Percentiles rank a stretch among this genome's conserved stretches.
Evolutionary conservation across 2,329 filamentous ascomycete species (phyloP).

Genomic region (Penicillium olsonii): DNA sequence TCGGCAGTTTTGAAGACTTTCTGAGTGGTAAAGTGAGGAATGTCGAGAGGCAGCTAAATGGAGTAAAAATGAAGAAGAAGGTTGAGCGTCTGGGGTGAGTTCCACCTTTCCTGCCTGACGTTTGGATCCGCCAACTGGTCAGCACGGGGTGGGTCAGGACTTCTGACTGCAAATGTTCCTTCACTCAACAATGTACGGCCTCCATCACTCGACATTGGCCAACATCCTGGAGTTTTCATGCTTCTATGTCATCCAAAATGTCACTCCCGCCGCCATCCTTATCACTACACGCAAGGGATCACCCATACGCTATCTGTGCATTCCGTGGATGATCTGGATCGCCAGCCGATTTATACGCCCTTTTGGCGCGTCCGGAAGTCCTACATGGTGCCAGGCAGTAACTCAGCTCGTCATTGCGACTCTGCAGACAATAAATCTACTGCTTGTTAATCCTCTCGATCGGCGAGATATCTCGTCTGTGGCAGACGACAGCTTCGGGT

Average conservation of each 20-base stretch:
- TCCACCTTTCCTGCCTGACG: no score
- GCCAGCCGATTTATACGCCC: slow-evolving; percentile 11
- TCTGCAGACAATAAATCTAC: slow-evolving; percentile 5
- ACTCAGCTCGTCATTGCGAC: slow-evolving; percentile 3
- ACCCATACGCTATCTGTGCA: slow-evolving; percentile 4
- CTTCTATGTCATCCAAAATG: slow-evolving; percentile 6
- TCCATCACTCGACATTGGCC: slow-evolving; percentile 3
- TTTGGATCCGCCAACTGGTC: background rate
- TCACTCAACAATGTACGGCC: slow-evolving; percentile 2
- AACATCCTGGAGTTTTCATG: slow-evolving; percentile 2
- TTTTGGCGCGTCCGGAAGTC: slow-evolving; percentile 10
- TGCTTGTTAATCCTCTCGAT: slow-evolving; percentile 13
- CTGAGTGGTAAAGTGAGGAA: no score
- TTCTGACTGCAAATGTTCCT: background rate
- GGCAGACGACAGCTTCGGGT: background rate
- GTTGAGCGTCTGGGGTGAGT: no score
- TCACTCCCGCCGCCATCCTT: background rate
- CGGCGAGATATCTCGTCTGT: background rate
- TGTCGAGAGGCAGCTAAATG: no score
- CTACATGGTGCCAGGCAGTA: slow-evolving; percentile 11
- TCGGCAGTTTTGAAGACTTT: no score
- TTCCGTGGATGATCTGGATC: slow-evolving; percentile 9
- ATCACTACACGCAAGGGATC: slow-evolving; percentile 11
- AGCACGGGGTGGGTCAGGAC: background rate
- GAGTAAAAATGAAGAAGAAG: background rate